phyloP scores from a whole-genome alignment of 345 rosid species.

The Crucihimalaya himalaica region DNA sequence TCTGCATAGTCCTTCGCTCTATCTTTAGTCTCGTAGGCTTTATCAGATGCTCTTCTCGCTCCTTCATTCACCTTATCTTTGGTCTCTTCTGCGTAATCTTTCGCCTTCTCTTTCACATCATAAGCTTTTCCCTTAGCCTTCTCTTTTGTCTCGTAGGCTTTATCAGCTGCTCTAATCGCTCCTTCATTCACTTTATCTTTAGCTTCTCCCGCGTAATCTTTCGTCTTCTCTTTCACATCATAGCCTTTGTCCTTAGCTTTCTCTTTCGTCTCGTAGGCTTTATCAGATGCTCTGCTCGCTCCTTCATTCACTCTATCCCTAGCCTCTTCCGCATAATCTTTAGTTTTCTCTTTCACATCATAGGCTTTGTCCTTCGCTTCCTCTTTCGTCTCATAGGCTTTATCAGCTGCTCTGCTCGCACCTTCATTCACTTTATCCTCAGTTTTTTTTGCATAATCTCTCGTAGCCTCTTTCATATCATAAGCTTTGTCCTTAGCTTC shows the following conservation, averaged over 20 bases:
- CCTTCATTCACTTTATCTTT: conserved; percentile 23
- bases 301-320: not conserved
- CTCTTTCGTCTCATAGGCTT: not conserved
- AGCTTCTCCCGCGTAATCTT: conserved; percentile 11
- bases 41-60: conserved; percentile 28
- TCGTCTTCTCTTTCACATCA: not conserved
- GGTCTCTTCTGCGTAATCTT: not conserved
- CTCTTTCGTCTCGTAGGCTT: conserved; percentile 12
- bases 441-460: not conserved
- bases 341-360: not conserved
- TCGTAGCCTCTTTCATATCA: not conserved
- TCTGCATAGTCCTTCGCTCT: conserved; percentile 24
- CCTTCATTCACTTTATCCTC: not conserved
- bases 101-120: conserved; percentile 7
- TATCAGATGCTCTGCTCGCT: conserved; percentile 15
- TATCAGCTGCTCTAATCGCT: conserved; percentile 33
- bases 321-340: not conserved
- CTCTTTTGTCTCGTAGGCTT: conserved; percentile 20
- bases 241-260: conserved; percentile 13
- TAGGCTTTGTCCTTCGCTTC: not conserved
- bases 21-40: conserved; percentile 22
- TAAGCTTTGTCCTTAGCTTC: conserved; percentile 16
- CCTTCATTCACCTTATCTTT: conserved; percentile 32
- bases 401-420: conserved; percentile 8
- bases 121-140: conserved; percentile 17